These are phyloP conservation scores for Kappamyces sp. DNA, from an alignment of 192 early-diverging fungal genomes.

Conservation along the genomic window DNA sequence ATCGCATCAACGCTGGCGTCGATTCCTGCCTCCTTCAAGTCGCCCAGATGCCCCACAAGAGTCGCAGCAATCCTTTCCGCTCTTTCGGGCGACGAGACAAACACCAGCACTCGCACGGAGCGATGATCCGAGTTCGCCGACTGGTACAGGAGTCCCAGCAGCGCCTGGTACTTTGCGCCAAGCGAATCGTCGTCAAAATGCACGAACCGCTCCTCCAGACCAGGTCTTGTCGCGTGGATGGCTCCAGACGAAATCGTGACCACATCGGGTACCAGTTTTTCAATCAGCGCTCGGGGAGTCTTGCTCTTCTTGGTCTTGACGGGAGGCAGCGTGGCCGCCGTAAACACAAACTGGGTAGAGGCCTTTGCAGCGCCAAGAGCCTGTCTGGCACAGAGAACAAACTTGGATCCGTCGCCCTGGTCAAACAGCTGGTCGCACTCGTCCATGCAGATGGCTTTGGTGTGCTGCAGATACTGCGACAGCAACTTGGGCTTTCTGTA, in stretches of 20 bases:
- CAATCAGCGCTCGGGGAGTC: slow-evolving; percentile 16
- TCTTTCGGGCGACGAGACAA: not conserved
- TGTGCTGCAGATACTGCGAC: slow-evolving; percentile 14
- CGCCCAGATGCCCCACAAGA: not conserved
- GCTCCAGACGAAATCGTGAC: not conserved
- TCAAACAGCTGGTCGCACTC: slow-evolving; percentile 25
- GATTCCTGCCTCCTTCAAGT: slow-evolving; percentile 2
- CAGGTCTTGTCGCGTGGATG: slow-evolving; percentile 8
- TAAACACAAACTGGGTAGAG: slow-evolving; percentile 28
- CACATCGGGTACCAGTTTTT: slow-evolving; percentile 18
- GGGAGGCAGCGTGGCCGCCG: slow-evolving; percentile 30
- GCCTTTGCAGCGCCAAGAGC: not conserved
- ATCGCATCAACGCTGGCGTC: slow-evolving; percentile 8
- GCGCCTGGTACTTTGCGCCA: not conserved
- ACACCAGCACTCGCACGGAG: not conserved
- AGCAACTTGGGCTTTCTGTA: slow-evolving; percentile 12
- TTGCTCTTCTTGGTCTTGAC: slow-evolving; percentile 3
- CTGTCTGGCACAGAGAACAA: slow-evolving; percentile 4
- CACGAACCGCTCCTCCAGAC: slow-evolving; percentile 21
- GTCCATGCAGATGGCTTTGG: slow-evolving; percentile 23
- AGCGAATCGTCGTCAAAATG: slow-evolving; percentile 10
- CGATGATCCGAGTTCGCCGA: slow-evolving; percentile 8
- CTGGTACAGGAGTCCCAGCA: slow-evolving; percentile 10
- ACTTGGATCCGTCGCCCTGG: slow-evolving; percentile 1
- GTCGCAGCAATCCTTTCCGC: slow-evolving; percentile 1